Percentiles rank a stretch among this genome's conserved stretches.
Conservation (phyloP, 129 eudicot species). For the Centella asiatica region DNA sequence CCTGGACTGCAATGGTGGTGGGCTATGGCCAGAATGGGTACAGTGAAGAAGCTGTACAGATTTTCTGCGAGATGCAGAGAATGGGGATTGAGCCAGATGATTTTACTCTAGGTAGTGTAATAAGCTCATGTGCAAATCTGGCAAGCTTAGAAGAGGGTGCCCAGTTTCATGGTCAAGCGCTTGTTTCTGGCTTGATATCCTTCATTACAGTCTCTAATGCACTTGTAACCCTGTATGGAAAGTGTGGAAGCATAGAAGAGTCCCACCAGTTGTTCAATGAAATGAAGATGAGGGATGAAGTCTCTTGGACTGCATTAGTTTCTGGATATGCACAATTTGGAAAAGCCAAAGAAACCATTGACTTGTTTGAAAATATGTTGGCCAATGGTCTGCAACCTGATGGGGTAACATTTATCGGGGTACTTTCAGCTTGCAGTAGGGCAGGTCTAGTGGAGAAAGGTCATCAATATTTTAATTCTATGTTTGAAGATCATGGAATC, state of each 20-base stretch:
- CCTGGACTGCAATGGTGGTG: conserved; percentile 92
- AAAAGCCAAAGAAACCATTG: conserved; percentile 67
- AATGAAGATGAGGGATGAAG: conserved; percentile 59
- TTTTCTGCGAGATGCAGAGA: conserved; percentile 62
- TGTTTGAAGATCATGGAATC: conserved; percentile 53
- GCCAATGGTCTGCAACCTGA: conserved; percentile 55
- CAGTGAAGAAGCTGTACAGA: conserved; percentile 70
- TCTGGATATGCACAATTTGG: conserved; percentile 87
- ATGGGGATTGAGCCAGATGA: conserved; percentile 60
- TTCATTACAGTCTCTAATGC: conserved; percentile 76
- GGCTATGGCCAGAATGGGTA: conserved; percentile 83
- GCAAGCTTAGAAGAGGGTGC: conserved; percentile 90
- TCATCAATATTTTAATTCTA: conserved; percentile 44
- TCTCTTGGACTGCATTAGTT: conserved; percentile 77
- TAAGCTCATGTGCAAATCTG: conserved; percentile 84
- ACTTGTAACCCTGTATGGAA: conserved; percentile 71
- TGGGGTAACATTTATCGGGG: conserved; percentile 54
- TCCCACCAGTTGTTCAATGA: conserved; percentile 61
- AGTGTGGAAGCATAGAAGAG: conserved; percentile 75
- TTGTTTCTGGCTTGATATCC: conserved; percentile 61
- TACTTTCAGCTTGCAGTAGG: conserved; percentile 82
- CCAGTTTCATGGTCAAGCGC: conserved; percentile 75
- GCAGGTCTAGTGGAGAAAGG: conserved; percentile 74
- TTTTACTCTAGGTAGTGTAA: conserved; percentile 69
- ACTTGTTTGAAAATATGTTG: conserved; percentile 66